Percentiles rank a stretch among this genome's conserved stretches.
Evolutionary conservation across 2,329 filamentous ascomycete species (phyloP).

Genomic region (Colletotrichum lupini): DNA sequence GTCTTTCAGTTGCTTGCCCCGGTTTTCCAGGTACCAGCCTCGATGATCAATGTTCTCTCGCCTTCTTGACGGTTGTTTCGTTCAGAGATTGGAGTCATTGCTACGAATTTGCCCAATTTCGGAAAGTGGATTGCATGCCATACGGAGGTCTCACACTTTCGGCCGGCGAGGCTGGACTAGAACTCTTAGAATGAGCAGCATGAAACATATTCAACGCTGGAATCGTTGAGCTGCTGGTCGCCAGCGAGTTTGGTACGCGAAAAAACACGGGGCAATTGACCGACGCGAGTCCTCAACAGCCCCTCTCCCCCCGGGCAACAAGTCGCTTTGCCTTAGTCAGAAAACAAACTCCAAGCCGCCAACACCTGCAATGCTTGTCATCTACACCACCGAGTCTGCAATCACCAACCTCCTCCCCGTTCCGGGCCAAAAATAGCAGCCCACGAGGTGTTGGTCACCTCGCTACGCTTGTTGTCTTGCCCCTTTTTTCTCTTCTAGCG

Average conservation of each 20-base stretch:
- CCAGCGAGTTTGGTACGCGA: slow-evolving; percentile 4
- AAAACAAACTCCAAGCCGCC: slow-evolving; percentile 28
- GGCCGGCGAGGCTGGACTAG: background rate
- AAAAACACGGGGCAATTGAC: slow-evolving; percentile 29
- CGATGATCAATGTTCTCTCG: background rate
- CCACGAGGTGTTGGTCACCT: slow-evolving; percentile 31
- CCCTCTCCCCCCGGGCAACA: slow-evolving; percentile 28
- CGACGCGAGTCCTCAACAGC: background rate
- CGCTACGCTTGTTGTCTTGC: slow-evolving; percentile 21
- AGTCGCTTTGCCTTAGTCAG: slow-evolving; percentile 23
- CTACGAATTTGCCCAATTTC: background rate
- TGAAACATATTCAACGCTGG: slow-evolving; percentile 6
- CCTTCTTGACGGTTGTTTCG: background rate
- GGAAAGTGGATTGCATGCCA: background rate
- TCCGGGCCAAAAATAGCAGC: slow-evolving; percentile 33
- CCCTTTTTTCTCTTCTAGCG: background rate
- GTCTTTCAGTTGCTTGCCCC: background rate
- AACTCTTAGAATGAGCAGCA: background rate
- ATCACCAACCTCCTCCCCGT: slow-evolving; percentile 34
- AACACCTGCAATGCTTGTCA: slow-evolving; percentile 15
- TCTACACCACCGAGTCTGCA: slow-evolving; percentile 28
- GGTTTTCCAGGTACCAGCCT: background rate
- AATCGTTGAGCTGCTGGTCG: background rate
- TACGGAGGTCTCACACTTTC: background rate
- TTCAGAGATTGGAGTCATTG: background rate